These are phyloP conservation scores for Salvia hispanica DNA, from an alignment of 257 asterid genomes.

Conservation along the genomic window DNA sequence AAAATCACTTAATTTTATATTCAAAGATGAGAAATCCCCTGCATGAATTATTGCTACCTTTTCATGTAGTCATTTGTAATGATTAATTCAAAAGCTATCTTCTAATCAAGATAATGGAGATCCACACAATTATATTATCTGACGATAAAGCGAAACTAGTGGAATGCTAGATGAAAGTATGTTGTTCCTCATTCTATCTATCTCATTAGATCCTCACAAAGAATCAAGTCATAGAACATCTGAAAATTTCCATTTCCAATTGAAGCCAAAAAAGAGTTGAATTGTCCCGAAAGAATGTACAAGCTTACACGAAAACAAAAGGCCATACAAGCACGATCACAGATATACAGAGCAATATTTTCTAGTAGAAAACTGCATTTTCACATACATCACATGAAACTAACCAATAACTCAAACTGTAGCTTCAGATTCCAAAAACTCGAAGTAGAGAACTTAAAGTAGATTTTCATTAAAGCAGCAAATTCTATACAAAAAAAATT, in stretches of 20 bases:
- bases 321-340: neutral
- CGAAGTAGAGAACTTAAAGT: slow-evolving; percentile 7
- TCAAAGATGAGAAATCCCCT: neutral
- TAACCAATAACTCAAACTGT: neutral
- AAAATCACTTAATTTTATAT: neutral
- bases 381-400: neutral
- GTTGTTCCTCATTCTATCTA: neutral
- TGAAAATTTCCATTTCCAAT: neutral
- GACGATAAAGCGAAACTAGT: neutral
- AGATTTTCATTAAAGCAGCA: neutral
- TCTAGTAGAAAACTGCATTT: neutral
- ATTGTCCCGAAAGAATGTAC: neutral
- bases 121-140: neutral
- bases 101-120: neutral
- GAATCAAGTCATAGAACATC: neutral
- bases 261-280: neutral
- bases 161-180: slow-evolving; percentile 15
- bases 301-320: no score
- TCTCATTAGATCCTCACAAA: neutral
- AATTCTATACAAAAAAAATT: neutral
- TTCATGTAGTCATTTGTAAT: neutral
- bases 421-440: neutral
- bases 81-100: neutral
- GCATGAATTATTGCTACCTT: neutral
- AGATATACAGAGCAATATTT: no score